These are phyloP conservation scores for Kurtzmaniella fragi DNA, from an alignment of 805 yeast genomes.

Conservation along the genomic window DNA sequence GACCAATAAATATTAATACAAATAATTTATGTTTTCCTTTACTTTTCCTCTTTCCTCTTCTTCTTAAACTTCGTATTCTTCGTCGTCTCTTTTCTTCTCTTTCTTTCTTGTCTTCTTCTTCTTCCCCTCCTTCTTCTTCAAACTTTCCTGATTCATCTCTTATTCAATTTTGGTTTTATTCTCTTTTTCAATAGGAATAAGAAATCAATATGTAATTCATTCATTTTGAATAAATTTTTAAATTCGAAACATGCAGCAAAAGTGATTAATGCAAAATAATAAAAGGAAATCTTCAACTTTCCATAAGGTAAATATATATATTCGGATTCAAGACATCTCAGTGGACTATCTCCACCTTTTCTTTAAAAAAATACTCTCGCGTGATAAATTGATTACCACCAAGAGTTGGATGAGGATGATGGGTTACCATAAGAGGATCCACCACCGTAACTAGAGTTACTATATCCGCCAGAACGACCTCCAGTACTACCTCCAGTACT, in stretches of 20 bases:
- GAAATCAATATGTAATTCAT: slow-evolving; percentile 5
- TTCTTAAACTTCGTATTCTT: no score
- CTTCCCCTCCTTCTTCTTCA: background rate
- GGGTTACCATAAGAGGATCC: slow-evolving; percentile 34
- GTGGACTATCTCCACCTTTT: background rate
- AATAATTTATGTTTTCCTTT: slow-evolving; percentile 4
- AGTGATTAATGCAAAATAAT: slow-evolving; percentile 20
- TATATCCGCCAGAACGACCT: slow-evolving; percentile 16
- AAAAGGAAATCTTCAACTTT: slow-evolving; percentile 15
- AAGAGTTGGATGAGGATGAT: slow-evolving; percentile 19
- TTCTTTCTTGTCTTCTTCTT: background rate
- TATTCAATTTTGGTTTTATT: slow-evolving; percentile 1
- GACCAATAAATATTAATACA: slow-evolving; percentile 5
- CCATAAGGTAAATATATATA: slow-evolving; percentile 9
- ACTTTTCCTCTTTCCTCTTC: slow-evolving; percentile 2
- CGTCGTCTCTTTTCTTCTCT: background rate
- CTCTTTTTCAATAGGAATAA: no score
- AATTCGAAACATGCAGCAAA: slow-evolving; percentile 14
- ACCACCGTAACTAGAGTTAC: slow-evolving; percentile 14
- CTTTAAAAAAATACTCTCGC: background rate
- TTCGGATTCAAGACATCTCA: slow-evolving; percentile 1
- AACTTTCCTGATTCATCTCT: background rate
- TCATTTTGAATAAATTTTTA: slow-evolving; percentile 8
- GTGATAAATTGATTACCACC: slow-evolving; percentile 29
- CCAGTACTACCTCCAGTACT: slow-evolving; percentile 22